Percentiles rank a stretch among this genome's conserved stretches.
phyloP scores from a whole-genome alignment of 2,329 filamentous ascomycete genomes.

The Apiospora pterosperma region DNA sequence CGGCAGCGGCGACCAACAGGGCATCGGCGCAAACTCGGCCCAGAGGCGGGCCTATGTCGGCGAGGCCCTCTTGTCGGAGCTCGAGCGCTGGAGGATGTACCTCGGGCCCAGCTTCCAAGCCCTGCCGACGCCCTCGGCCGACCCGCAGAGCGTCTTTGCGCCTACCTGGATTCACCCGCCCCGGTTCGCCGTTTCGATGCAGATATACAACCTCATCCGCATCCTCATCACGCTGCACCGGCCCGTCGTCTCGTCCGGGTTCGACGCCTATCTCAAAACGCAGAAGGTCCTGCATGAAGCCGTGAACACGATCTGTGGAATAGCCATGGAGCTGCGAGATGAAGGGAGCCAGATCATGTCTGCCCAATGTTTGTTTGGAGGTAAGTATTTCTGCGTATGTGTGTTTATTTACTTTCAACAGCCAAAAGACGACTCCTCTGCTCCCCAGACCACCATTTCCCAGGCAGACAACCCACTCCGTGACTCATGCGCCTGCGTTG shows the following conservation, averaged over 20 bases:
- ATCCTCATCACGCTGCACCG: constrained; percentile 51
- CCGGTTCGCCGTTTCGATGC: constrained; percentile 43
- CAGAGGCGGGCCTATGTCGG: constrained; percentile 12
- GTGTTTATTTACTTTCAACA: background rate
- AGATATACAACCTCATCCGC: constrained; percentile 49
- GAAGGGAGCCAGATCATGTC: constrained; percentile 39
- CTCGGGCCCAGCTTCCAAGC: constrained; percentile 36
- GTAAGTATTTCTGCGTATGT: constrained; percentile 17
- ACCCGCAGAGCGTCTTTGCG: constrained; percentile 32
- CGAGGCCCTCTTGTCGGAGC: constrained; percentile 20
- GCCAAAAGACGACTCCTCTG: no score
- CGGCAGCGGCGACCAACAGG: constrained; percentile 5
- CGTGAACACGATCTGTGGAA: constrained; percentile 46
- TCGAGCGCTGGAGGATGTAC: constrained; percentile 29
- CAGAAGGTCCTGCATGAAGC: constrained; percentile 42
- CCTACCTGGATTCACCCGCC: constrained; percentile 50
- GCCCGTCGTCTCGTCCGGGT: constrained; percentile 42
- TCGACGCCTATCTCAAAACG: constrained; percentile 40
- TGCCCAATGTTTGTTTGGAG: constrained; percentile 39
- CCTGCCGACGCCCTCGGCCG: constrained; percentile 28
- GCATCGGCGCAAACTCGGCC: background rate
- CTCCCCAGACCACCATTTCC: background rate
- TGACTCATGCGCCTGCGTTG: background rate
- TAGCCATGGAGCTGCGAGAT: constrained; percentile 41
- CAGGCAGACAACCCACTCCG: background rate